A percentile compares a stretch with the other conserved stretches of the same genome.
phyloP scores from a whole-genome alignment of 768 basidiomycete species.

The Candolleomyces aberdarensis region DNA sequence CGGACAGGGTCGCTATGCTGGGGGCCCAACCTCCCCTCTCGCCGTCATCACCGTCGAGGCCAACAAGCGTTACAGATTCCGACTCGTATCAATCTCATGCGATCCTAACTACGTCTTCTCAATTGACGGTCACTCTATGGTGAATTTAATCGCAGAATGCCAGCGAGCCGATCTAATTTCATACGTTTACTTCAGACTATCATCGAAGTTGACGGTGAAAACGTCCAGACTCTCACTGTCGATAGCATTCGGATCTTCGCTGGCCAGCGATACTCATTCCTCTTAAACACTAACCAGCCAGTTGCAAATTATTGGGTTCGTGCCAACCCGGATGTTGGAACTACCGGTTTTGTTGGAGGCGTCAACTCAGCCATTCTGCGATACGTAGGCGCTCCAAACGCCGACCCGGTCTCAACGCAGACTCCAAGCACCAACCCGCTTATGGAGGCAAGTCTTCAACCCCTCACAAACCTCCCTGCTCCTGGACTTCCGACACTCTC shows the following conservation, averaged over 20 bases:
- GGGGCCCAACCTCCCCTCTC: too few relatives aligned
- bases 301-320: constrained; percentile 45
- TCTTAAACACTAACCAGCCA: constrained; percentile 35
- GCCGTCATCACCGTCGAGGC: too few relatives aligned
- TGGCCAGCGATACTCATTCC: constrained; percentile 31
- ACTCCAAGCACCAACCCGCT: constrained; percentile 23
- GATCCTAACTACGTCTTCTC: too few relatives aligned
- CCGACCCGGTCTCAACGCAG: constrained; percentile 37
- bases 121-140: too few relatives aligned
- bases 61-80: too few relatives aligned
- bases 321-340: constrained; percentile 29
- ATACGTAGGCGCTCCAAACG: constrained; percentile 38
- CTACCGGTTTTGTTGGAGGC: constrained; percentile 27
- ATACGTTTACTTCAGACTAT: too few relatives aligned
- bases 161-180: too few relatives aligned
- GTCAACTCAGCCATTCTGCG: constrained; percentile 54
- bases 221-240: not conserved
- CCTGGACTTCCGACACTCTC: too few relatives aligned
- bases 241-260: constrained; percentile 30
- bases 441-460: constrained; percentile 35
- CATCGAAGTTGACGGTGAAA: too few relatives aligned
- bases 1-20: too few relatives aligned
- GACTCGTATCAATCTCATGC: too few relatives aligned
- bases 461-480: constrained; percentile 21
- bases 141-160: too few relatives aligned